Base-by-base conservation (phyloP, 495 filamentous ascomycete genomes). In the Penicillium pulvis region DNA sequence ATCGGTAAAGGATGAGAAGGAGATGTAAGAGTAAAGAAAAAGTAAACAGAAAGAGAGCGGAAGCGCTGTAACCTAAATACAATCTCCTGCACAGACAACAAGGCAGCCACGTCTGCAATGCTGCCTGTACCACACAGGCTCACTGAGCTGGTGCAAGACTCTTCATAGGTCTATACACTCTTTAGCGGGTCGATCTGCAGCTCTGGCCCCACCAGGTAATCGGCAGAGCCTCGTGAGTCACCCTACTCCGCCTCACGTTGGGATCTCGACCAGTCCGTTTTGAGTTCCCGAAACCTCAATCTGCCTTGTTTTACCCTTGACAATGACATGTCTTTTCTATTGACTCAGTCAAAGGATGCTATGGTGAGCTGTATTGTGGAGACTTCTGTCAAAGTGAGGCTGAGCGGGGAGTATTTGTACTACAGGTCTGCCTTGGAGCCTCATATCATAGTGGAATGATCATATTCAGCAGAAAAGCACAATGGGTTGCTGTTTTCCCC, bases 141-240 rank as follows among this genome's bases (percentile, higher is more conserved):
- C 43, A 46, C 19, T 49, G 46, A 30, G 46, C 12, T 49, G 24
- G 24, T 49, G 26, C 46, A 49, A 30, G 16, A 26, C 26, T 28
- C 46, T 49, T 26, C 9, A 49, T 49, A 49, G 46, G 46, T 14
- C n/a, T 28, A 31, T n/a, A 30, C 16, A 17, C 8, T 33, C 26
- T 31, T 16, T 19, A 31, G 46, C 46, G 46, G 46, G 46, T 49
- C 43, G 43, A 46, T 46, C 46, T 49, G 46, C 49, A 52, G 49
- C 19, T 8, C 4, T 6, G 16, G 16, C 47, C 47, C 47, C 47
- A 50, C 47, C 26, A 3, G 24, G 28, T 14, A n/a, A 6, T 33
- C 47, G 30, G 47, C 47, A 50, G 47, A 50, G 47, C 47, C 47
- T 50, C 30, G 47, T 50, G 47, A 50, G 47, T 50, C 47, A 50